Evolutionary conservation across 805 yeast genomes (phyloP), one percentile per base, ranked within the genome.

Genomic region (Ogataea thermomethanolica): DNA sequence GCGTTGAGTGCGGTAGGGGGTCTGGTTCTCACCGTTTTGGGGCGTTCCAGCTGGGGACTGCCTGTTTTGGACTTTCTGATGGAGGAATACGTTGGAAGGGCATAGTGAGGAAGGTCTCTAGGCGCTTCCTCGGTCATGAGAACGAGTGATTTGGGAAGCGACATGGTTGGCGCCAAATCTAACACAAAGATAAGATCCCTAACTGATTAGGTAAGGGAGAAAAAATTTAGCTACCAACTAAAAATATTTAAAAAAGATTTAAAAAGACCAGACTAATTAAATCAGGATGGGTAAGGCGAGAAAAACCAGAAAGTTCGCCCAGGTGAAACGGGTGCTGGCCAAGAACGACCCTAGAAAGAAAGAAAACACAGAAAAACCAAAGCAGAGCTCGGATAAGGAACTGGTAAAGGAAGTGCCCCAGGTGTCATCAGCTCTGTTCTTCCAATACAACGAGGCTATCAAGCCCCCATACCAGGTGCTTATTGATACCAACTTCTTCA

Each of bases 391-490:
- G 32, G 96, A 90, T 55, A 83, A 87, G 26, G 97, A 90, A 61
- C 62, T 83, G 14, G 81, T 84, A 3, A 74, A 74, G 57, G 77
- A 74, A 32, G 74, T 84, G 11, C 99, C 99, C 3, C 98, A 93
- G 65, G 96, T 93, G 1, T 89, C 97, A 1, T 85, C 95, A 40
- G 95, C 99, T 0, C 72, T 93, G 31, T 93, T 93, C 63, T 93
- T 93, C 72, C 96, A 91, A 61, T 91, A 79, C 61, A 93, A 93
- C 61, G 83, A 81, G 60, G 88, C 97, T 12, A 86, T 93, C 50
- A 88, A 86, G 62, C 99, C 99, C n/a, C 99, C 99, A 32, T 93
- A 93, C 58, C 98, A 93, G 62, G 91, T 93, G 4, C 73, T 93
- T 13, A 81, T 93, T 36, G 99, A 93, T 78, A 93, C 99, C 22